These are phyloP conservation scores for Apophysomyces elegans DNA, from an alignment of 371 early-diverging fungal genomes.

Conservation along the genomic window DNA sequence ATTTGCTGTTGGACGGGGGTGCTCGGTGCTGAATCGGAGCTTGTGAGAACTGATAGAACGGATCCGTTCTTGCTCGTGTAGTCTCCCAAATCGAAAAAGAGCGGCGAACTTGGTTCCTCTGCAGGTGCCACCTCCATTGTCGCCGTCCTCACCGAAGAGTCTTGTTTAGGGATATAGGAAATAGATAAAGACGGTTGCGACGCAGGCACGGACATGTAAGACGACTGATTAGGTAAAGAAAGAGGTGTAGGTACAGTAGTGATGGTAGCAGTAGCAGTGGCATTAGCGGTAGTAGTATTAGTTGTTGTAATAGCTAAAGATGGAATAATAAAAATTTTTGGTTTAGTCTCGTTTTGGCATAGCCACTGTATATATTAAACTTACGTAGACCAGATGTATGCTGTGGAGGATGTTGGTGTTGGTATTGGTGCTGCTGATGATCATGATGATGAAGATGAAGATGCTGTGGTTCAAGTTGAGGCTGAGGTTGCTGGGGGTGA, in stretches of 20 bases:
- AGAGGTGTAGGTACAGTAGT: background rate
- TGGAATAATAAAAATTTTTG: too few species aligned
- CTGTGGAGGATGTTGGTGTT: too few species aligned
- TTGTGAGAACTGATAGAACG: constrained; percentile 6
- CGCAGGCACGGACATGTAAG: background rate
- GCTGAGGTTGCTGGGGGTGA: too few species aligned
- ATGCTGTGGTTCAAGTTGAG: too few species aligned
- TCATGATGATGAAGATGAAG: too few species aligned
- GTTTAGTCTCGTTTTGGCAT: too few species aligned
- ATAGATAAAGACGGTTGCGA: background rate
- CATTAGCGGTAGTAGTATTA: too few species aligned
- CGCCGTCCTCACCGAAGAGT: background rate
- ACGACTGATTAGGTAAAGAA: constrained; percentile 1
- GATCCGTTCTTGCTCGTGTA: constrained; percentile 10
- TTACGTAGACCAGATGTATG: too few species aligned
- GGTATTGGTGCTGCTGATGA: too few species aligned
- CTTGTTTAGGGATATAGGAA: background rate
- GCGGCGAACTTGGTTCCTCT: constrained; percentile 7
- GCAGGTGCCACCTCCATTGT: background rate
- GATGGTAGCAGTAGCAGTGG: too few species aligned
- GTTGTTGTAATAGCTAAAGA: too few species aligned
- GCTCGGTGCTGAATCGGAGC: constrained; percentile 10
- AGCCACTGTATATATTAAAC: too few species aligned
- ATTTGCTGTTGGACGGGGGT: constrained; percentile 8
- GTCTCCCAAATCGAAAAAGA: constrained; percentile 8